Percentiles rank a stretch among this genome's conserved stretches.
phyloP scores from a whole-genome alignment of 306 rosid species.

The Cucumis sativus region DNA sequence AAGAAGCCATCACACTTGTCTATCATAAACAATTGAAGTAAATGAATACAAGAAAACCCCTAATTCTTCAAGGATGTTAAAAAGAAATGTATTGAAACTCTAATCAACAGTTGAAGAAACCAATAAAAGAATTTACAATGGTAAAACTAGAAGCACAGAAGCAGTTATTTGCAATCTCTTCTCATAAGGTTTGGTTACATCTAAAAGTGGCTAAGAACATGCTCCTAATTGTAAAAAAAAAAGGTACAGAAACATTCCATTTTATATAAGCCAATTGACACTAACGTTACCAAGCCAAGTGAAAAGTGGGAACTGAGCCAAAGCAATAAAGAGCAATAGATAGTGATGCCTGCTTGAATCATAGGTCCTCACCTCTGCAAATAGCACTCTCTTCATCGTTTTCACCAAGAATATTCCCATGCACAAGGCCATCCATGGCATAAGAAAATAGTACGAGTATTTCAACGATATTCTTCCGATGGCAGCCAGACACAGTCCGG shows the following conservation, averaged over 20 bases:
- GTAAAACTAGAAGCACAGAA: not conserved
- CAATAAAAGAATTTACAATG: not conserved
- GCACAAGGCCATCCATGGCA: slow-evolving; percentile 88
- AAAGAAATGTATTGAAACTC: not conserved
- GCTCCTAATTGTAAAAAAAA: not conserved
- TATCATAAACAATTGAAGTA: not conserved
- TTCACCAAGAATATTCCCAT: slow-evolving; percentile 95
- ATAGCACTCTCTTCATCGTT: slow-evolving; percentile 87
- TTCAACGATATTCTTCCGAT: slow-evolving; percentile 52
- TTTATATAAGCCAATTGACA: slow-evolving; percentile 75
- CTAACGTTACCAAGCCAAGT: slow-evolving; percentile 87
- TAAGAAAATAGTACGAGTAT: slow-evolving; percentile 65
- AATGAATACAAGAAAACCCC: not conserved
- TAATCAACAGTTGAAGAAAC: not conserved
- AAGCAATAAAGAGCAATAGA: slow-evolving; percentile 77
- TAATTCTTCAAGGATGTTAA: not conserved
- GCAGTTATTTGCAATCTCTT: not conserved
- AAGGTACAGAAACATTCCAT: not conserved
- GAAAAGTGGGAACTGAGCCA: slow-evolving; percentile 88
- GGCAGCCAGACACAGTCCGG: slow-evolving; percentile 77
- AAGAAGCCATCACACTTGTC: not conserved
- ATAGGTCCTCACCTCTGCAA: slow-evolving; percentile 78
- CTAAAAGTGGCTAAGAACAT: not conserved
- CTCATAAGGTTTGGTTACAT: not conserved
- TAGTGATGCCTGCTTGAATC: slow-evolving; percentile 89